Evolutionary conservation across 345 rosid genomes (phyloP), one percentile per base, ranked within the genome.

Genomic region (Eucalyptus coolabah): DNA sequence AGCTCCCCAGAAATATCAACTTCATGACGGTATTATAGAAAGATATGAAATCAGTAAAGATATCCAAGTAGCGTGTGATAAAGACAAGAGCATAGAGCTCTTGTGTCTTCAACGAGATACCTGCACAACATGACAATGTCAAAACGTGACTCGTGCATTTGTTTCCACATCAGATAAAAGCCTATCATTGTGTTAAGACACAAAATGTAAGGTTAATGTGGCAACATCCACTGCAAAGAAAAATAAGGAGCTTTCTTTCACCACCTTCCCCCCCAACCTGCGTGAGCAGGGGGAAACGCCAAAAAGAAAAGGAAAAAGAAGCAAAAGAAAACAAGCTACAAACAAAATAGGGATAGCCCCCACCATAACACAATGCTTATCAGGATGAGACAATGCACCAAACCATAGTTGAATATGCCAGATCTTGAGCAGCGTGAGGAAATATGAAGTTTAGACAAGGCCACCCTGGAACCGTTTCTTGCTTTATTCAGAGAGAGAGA

Each of bases 71-170:
- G 26, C 97, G 97, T 1, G 96, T 90, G 5, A 94, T 93, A 88
- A 97, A 97, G 86, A 97, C 98, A 81, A 96, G 23, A 28, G 93
- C 95, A 87, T 95, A 97, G 87, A 97, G 98, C 87, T 96, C 98
- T 92, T 95, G 98, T 17, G 98, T 96, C 98, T 96, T 97, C 92
- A 96, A 92, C 6, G 99, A 96, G 53, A 97, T 88, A 65, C 99
- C 99, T 96, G 94, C 90, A 89, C 16, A 50, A 40, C 50, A 8
- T 54, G 30, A 53, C 67, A 54, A 40, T 21, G 83, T 37, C 83
- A 77, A 77, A 77, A 77, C 45, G 2, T 6, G 45, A 10, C 45
- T 19, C 6, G 3, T 19, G 23, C 24, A 37, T 72, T 72, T 72
- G 45, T 72, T 18, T 37, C 82, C 82, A 21, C 82, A 37, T 72